Percentiles rank a stretch among this genome's conserved stretches.
Conservation (phyloP, 352 stramenopile species). For the Globisporangium okanoganense region DNA sequence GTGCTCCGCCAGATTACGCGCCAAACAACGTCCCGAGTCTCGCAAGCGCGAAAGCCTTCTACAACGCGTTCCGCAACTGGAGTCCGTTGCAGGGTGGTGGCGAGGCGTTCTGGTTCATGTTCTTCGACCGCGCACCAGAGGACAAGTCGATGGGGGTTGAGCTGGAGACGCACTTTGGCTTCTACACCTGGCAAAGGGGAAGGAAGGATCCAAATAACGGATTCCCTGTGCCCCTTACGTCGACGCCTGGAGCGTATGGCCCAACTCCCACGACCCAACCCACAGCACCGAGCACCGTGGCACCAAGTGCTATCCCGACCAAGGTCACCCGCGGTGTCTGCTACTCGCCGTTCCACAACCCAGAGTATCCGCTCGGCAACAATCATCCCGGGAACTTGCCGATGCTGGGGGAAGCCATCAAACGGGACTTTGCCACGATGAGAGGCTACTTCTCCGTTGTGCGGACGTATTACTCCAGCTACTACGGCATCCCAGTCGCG, state of each 20-base stretch:
- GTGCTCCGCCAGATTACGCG: conserved; percentile 27
- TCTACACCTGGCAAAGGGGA: conserved; percentile 43
- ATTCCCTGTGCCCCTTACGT: conserved; percentile 32
- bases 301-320: neutral
- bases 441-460: conserved; percentile 51
- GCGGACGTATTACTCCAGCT: conserved; percentile 79
- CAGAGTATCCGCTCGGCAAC: conserved; percentile 56
- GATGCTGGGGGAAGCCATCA: conserved; percentile 46
- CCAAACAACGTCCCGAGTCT: conserved; percentile 46
- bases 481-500: conserved; percentile 45
- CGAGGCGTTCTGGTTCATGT: conserved; percentile 80
- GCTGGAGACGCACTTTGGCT: conserved; percentile 73
- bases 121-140: conserved; percentile 56
- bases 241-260: neutral
- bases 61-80: conserved; percentile 64
- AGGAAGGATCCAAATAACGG: conserved; percentile 24
- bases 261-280: neutral
- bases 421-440: conserved; percentile 67
- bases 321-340: conserved; percentile 40
- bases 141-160: conserved; percentile 46
- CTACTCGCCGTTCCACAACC: conserved; percentile 79
- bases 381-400: conserved; percentile 17
- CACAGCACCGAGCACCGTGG: neutral
- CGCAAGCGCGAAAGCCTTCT: conserved; percentile 44
- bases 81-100: conserved; percentile 33